These are phyloP conservation scores for Colletotrichum salicis DNA, from an alignment of 2,329 filamentous ascomycete species.

Conservation along the genomic window DNA sequence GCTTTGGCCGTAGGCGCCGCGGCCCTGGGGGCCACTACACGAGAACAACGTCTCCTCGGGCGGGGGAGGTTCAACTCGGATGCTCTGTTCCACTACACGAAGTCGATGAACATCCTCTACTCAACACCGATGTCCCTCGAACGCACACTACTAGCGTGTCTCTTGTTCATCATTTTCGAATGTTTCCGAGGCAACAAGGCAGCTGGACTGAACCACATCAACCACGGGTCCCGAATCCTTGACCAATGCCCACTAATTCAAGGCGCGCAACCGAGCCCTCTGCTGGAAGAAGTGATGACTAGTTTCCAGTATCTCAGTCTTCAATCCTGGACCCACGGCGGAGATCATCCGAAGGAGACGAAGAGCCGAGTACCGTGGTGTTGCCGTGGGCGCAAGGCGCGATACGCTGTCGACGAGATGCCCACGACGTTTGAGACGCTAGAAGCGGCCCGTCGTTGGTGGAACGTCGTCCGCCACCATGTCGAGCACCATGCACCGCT, in stretches of 20 bases:
- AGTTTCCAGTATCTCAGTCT: constrained; percentile 9
- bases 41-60: constrained; percentile 13
- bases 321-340: constrained; percentile 11
- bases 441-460: constrained; percentile 14
- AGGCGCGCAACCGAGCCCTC: no score
- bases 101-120: constrained; percentile 49
- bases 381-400: constrained; percentile 4
- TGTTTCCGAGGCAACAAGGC: constrained; percentile 50
- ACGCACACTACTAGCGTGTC: constrained; percentile 47
- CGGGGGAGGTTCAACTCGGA: constrained; percentile 43
- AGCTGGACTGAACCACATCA: constrained; percentile 52
- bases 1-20: constrained; percentile 53
- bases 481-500: constrained; percentile 20
- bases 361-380: constrained; percentile 16
- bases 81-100: constrained; percentile 52
- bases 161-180: constrained; percentile 55
- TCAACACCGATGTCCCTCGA: constrained; percentile 45
- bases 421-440: constrained; percentile 10
- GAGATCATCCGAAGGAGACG: not conserved
- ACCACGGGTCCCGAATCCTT: constrained; percentile 42
- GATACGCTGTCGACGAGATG: constrained; percentile 27
- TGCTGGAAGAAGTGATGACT: not conserved
- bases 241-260: not conserved
- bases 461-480: constrained; percentile 13
- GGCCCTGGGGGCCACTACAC: not conserved